Evolutionary conservation across 1,284 basidiomycete species (phyloP), one percentile per base, ranked within the genome.

Genomic region (Fomitiporia mediterranea): DNA sequence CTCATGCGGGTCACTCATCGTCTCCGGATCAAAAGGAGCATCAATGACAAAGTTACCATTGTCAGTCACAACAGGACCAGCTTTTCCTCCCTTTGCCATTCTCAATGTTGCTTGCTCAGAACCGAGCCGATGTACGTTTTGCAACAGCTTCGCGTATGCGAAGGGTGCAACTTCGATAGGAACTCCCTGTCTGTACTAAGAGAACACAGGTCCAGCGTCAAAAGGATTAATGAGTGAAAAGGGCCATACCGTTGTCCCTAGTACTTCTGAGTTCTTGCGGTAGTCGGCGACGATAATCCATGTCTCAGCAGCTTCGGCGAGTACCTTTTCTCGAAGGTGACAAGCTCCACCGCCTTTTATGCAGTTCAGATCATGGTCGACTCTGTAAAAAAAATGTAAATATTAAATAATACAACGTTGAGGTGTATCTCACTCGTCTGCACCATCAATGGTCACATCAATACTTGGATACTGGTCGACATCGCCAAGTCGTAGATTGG

Each of bases 331-430:
- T 35, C 95, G 84, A 34, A 99, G 74, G 65, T 99, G 97, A 71
- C 96, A 98, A 1, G 94, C 96, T 8, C 96, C 96, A 56, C 96
- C 96, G 11, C 96, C 96, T 73, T 99, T 99, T 76, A 99, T 96
- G 60, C 91, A 91, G 74, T 99, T 97, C 53, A 99, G 77, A 38
- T 84, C 73, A 40, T 78, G 72, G 72, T 98, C 95, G 32, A 98
- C 93, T 72, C 92, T 95, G 64, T 32, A 37, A 28, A 35, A 43
- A 44, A 27, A 15, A 51, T 62, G 48, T 42, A 49, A 32, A 19
- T 42, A 21, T 8, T 7, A 21, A 27, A 34, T 0, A 8, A 32
- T 32, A n/a, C 17, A n/a, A 5, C 6, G 15, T 7, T n/a, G n/a
- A 48, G 35, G 25, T 42, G 23, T 46, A 56, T 27, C 89, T 66